Base-by-base conservation (phyloP, 495 filamentous ascomycete genomes). In the Penicilliopsis zonata region DNA sequence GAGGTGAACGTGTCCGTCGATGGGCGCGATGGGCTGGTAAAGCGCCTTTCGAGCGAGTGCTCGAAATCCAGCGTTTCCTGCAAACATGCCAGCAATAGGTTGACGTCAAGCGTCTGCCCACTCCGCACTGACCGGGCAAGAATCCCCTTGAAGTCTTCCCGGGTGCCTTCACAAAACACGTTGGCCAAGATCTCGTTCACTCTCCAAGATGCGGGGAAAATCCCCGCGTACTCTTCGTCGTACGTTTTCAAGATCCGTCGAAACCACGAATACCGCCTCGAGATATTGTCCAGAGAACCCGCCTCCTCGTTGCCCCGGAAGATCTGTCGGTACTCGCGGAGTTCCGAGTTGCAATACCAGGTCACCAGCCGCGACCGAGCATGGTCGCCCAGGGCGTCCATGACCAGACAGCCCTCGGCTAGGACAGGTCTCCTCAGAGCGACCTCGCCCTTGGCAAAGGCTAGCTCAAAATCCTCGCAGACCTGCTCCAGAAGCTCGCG, bases 11-110 rank as follows among this genome's bases (percentile, higher is more conserved):
- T 96, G 49, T 96, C 90, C 21, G 92, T 86, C 22, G 87, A 95
- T n/a, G 75, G 74, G 20, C 87, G 73, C 10, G 84, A 70, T 30
- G 84, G 74, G 50, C 59, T 79, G 1, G 78, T 66, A 54, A 96
- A 96, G 9, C 83, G 74, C 21, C 75, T 67, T 47, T 98, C 90
- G 9, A 98, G 66, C 28, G 72, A 79, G 49, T 96, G 88, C 55
- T 98, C 90, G 50, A 98, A 98, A 45, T 98, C 84, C 43, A 98
- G 73, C 1, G 90, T 98, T 59, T 98, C 92, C 44, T 96, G 88
- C 31, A 98, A 61, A 46, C 90, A 95, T 9, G 81, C 84, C 12
- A 98, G 71, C 20, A 98, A 57, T 32, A 98, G 58, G 47, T 94
- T 90, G 38, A 98, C 90, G 56, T 98, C 86, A 30, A 95, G 64